phyloP scores from a whole-genome alignment of 164 flowering plant genomes.

The Euptelea pleiosperma region DNA sequence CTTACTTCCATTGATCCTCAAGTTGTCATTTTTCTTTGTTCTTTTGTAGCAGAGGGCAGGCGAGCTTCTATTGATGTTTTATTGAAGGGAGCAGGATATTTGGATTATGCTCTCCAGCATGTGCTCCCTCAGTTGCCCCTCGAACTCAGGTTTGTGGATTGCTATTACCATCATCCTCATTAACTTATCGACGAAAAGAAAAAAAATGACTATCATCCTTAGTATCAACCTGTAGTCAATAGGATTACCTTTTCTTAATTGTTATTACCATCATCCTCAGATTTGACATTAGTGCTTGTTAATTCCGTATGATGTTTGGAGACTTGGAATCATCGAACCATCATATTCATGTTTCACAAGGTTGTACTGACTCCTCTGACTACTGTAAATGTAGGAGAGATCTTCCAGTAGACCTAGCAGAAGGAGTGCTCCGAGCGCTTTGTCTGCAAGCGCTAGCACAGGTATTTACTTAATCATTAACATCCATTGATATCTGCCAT shows the following conservation, averaged over 20 bases:
- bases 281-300: not conserved
- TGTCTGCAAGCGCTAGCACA: constrained; percentile 91
- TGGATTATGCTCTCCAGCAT: constrained; percentile 81
- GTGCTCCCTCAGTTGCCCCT: constrained; percentile 77
- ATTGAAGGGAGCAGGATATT: constrained; percentile 89
- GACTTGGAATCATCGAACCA: not conserved
- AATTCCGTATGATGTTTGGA: not conserved
- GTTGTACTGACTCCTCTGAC: not conserved
- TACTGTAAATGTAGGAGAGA: constrained; percentile 49
- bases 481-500: not conserved
- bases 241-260: not conserved
- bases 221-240: not conserved
- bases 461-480: constrained; percentile 42
- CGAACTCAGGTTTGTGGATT: constrained; percentile 58
- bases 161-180: not conserved
- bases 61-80: constrained; percentile 73
- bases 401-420: constrained; percentile 86
- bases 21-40: not conserved
- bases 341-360: constrained; percentile 6
- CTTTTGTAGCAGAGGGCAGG: constrained; percentile 59
- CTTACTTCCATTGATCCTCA: not conserved
- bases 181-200: not conserved
- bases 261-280: not conserved
- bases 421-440: constrained; percentile 82
- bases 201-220: not conserved